Evolutionary conservation across 805 yeast genomes (phyloP).

Genomic region (Cyberlindnera veronae): DNA sequence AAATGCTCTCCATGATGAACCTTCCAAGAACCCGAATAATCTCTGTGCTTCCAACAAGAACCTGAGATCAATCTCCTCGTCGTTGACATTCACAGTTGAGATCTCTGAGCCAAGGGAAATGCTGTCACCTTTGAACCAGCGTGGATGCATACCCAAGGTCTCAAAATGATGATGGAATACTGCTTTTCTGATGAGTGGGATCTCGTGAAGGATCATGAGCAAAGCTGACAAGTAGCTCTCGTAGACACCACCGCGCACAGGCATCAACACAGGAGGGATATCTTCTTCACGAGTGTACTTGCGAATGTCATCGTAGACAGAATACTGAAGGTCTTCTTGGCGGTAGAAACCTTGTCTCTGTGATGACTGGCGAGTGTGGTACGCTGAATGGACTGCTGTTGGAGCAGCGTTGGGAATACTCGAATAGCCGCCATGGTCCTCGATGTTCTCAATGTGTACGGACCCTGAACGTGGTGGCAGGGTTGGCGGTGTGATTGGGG

Average conservation of each 20-base stretch:
- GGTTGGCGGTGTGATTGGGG: neutral
- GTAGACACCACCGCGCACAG: conserved; percentile 29
- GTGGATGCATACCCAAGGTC: conserved; percentile 34
- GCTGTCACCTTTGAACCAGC: conserved; percentile 37
- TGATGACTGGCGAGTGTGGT: too few relatives aligned
- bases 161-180: conserved; percentile 31
- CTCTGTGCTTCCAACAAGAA: conserved; percentile 38
- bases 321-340: conserved; percentile 6
- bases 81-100: conserved; percentile 18
- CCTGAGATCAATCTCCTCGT: conserved; percentile 24
- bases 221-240: conserved; percentile 43
- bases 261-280: conserved; percentile 34
- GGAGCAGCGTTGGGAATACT: too few relatives aligned
- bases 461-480: neutral
- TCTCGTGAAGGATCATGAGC: conserved; percentile 36
- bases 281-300: conserved; percentile 23
- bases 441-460: neutral
- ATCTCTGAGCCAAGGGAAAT: conserved; percentile 10
- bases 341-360: neutral
- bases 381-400: neutral
- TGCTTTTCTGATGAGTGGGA: conserved; percentile 32
- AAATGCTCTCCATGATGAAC: conserved; percentile 35
- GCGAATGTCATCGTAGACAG: conserved; percentile 32
- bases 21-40: conserved; percentile 35
- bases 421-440: neutral